phyloP scores from a whole-genome alignment of 202 grass and related monocot species.

The Dendrocalamus latiflorus region DNA sequence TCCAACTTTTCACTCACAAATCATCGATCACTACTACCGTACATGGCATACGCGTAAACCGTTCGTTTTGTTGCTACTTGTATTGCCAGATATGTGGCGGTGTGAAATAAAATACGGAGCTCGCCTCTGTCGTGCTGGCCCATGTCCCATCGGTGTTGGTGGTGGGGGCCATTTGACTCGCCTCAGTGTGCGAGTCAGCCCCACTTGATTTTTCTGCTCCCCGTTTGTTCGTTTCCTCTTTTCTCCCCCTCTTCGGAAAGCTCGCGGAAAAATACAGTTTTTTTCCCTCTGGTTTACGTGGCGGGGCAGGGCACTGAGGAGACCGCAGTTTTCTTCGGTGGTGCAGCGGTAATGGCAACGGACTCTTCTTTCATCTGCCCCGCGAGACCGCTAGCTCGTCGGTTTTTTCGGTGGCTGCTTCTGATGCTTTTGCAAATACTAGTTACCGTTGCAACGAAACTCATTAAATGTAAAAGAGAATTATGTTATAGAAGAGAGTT shows the following conservation, averaged over 20 bases:
- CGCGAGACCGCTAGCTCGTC: not conserved
- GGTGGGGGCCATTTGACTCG: conserved; percentile 37
- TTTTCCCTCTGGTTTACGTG: not conserved
- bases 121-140: too few relatives aligned
- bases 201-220: conserved; percentile 25
- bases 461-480: too few relatives aligned
- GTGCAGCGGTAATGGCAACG: not conserved
- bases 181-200: conserved; percentile 32
- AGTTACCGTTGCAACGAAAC: too few relatives aligned
- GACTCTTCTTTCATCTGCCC: not conserved
- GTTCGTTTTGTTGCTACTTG: not conserved
- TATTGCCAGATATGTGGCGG: not conserved
- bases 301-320: too few relatives aligned
- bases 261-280: not conserved
- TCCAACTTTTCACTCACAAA: not conserved
- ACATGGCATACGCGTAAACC: not conserved
- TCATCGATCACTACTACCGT: not conserved
- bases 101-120: not conserved
- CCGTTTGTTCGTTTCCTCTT: not conserved
- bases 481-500: too few relatives aligned
- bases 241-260: not conserved
- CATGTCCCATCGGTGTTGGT: not conserved
- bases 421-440: too few relatives aligned
- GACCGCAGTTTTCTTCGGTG: not conserved
- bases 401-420: too few relatives aligned